These are phyloP conservation scores for Crotalaria pallida DNA, from an alignment of 306 rosid species.

Conservation along the genomic window DNA sequence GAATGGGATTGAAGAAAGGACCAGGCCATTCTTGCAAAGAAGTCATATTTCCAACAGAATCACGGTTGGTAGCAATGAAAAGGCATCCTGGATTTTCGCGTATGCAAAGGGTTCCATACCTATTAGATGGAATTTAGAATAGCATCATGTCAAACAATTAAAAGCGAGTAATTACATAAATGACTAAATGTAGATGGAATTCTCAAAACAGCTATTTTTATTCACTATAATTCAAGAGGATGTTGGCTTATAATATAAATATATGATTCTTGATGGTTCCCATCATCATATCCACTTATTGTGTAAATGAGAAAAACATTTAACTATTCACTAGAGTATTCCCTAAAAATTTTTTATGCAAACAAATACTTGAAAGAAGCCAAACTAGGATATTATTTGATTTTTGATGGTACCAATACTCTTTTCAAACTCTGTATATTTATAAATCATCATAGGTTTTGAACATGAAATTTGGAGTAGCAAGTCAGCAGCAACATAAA, in stretches of 20 bases:
- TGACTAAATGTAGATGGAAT: background rate
- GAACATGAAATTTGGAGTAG: conserved; percentile 12
- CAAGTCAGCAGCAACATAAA: background rate
- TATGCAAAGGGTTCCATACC: conserved; percentile 93
- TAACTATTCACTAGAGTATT: background rate
- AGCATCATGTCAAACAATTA: conserved; percentile 10
- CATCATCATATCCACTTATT: background rate
- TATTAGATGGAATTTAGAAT: conserved; percentile 27
- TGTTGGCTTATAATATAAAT: background rate
- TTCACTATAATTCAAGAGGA: background rate
- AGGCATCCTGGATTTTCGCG: conserved; percentile 98
- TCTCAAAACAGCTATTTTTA: background rate
- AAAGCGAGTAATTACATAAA: background rate
- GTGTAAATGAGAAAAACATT: background rate
- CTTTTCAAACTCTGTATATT: background rate
- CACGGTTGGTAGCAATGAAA: conserved; percentile 91
- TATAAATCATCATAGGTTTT: background rate
- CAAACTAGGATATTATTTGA: conserved; percentile 2
- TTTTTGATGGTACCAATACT: background rate
- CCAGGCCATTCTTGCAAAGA: conserved; percentile 91
- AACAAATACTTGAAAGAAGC: conserved; percentile 19
- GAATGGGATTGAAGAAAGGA: conserved; percentile 27
- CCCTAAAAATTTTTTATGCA: background rate
- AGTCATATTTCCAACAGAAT: conserved; percentile 78
- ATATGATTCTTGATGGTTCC: background rate